Conservation (phyloP, 768 basidiomycete genomes). For the Xerocomellus chrysenteron region DNA sequence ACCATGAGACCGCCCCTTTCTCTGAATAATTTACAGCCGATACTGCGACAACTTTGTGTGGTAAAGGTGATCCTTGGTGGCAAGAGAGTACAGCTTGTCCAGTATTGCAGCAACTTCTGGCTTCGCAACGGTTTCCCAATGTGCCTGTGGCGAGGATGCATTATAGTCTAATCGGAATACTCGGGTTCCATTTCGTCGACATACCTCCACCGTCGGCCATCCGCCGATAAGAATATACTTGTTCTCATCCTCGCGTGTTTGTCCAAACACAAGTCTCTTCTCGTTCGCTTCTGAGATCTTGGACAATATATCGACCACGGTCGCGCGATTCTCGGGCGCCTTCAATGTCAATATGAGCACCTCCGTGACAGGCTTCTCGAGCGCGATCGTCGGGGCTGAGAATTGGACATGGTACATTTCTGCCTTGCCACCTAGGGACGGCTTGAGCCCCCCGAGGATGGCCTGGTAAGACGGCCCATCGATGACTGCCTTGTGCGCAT, state of each 20-base stretch:
- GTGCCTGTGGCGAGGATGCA: slow-evolving; percentile 10
- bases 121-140: slow-evolving; percentile 4
- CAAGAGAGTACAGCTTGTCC: slow-evolving; percentile 13
- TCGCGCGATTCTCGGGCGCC: slow-evolving; percentile 20
- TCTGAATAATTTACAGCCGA: not conserved
- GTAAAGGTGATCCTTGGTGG: slow-evolving; percentile 12
- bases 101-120: slow-evolving; percentile 9
- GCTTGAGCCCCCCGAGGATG: slow-evolving; percentile 4
- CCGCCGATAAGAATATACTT: slow-evolving; percentile 19
- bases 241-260: slow-evolving; percentile 20
- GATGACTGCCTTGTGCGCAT: slow-evolving; percentile 20
- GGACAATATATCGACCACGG: slow-evolving; percentile 11
- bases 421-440: not conserved
- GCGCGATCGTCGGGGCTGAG: slow-evolving; percentile 8
- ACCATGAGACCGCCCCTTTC: not conserved
- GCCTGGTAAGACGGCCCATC: not conserved
- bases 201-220: slow-evolving; percentile 27
- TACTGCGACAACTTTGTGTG: slow-evolving; percentile 13
- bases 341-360: slow-evolving; percentile 21
- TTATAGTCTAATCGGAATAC: not conserved
- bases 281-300: slow-evolving; percentile 10
- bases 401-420: slow-evolving; percentile 26
- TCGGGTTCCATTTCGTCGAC: not conserved
- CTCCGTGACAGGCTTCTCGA: slow-evolving; percentile 26
- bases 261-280: slow-evolving; percentile 20